Percentiles rank a stretch among this genome's conserved stretches.
phyloP scores from a whole-genome alignment of 306 rosid genomes.

The Ceratonia siliqua region DNA sequence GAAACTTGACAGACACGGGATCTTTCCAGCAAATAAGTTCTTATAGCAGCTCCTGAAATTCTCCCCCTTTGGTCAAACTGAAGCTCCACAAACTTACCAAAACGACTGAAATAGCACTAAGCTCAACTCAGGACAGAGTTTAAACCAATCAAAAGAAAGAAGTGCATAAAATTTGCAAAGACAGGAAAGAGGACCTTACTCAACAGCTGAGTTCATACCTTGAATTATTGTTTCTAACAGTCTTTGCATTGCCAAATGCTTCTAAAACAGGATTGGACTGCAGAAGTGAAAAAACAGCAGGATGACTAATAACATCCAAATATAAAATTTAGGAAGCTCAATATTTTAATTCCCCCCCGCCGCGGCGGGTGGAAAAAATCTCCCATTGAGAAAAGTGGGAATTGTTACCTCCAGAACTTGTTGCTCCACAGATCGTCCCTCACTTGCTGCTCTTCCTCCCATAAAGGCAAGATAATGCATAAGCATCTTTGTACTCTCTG shows the following conservation, averaged over 20 bases:
- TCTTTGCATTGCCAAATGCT: conserved; percentile 98
- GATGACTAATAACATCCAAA: conserved; percentile 28
- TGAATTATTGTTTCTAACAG: conserved; percentile 90
- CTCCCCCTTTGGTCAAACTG: conserved; percentile 81
- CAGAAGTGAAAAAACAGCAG: conserved; percentile 31
- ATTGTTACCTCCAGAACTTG: conserved; percentile 82
- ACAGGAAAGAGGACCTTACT: neutral
- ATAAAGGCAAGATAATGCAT: conserved; percentile 91
- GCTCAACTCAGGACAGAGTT: conserved; percentile 41
- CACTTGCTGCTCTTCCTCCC: conserved; percentile 83
- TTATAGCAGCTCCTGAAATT: conserved; percentile 98
- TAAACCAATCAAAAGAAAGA: conserved; percentile 25
- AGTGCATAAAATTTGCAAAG: neutral
- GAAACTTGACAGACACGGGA: conserved; percentile 98
- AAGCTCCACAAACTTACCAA: conserved; percentile 98
- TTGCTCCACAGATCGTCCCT: conserved; percentile 91
- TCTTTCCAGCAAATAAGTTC: conserved; percentile 86
- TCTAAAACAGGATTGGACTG: conserved; percentile 98
- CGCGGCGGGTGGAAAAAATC: neutral
- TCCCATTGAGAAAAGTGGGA: neutral
- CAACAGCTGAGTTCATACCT: conserved; percentile 52
- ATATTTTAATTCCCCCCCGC: neutral
- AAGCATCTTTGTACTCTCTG: conserved; percentile 96
- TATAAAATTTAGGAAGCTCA: neutral
- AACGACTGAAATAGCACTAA: conserved; percentile 75